A percentile compares a stretch with the other conserved stretches of the same genome.
Conservation (phyloP, 768 basidiomycete genomes). For the button mushroom (Agaricus bisporus) region DNA sequence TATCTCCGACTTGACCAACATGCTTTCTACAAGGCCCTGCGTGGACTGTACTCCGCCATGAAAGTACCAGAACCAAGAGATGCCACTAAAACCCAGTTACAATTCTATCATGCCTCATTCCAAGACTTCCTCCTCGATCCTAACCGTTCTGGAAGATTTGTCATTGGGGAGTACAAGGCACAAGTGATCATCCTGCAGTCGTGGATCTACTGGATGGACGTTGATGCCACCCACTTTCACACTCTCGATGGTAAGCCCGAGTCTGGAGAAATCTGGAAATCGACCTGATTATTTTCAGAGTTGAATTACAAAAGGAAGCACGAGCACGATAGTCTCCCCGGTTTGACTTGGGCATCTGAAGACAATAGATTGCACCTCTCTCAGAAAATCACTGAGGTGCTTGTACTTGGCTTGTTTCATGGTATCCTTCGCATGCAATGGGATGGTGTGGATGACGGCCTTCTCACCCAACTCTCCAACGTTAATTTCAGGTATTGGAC, state of each 20-base stretch:
- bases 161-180: neutral
- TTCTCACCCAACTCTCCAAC: too few species aligned
- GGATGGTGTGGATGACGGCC: too few species aligned
- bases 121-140: neutral
- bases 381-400: too few species aligned
- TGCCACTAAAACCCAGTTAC: neutral
- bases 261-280: neutral
- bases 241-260: neutral
- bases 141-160: neutral
- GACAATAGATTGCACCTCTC: too few species aligned
- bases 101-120: constrained; percentile 2
- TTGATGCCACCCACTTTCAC: neutral
- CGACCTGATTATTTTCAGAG: neutral
- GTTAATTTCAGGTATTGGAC: too few species aligned
- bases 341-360: neutral
- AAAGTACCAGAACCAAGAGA: neutral
- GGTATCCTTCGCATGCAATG: too few species aligned
- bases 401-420: too few species aligned
- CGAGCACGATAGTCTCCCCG: neutral
- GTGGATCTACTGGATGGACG: neutral
- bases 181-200: neutral
- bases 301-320: neutral
- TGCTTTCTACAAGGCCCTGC: neutral
- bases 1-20: neutral
- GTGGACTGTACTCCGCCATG: neutral